Conservation (phyloP, 73 alveolate species). For the Paramecium biaurelia region DNA sequence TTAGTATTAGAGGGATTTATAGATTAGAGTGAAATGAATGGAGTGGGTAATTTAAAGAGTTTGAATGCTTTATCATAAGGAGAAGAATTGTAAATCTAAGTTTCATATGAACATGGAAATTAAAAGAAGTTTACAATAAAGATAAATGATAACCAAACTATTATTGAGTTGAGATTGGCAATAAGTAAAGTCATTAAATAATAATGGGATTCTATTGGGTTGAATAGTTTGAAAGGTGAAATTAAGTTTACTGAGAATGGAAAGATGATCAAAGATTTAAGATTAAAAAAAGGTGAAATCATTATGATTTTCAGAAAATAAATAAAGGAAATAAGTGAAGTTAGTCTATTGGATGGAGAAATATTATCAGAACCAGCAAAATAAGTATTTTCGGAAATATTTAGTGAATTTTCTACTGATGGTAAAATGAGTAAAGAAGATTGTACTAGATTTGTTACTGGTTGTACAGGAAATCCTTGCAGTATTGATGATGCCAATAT, state of each 20-base stretch:
- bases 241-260: constrained; percentile 84
- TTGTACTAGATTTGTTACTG: constrained; percentile 73
- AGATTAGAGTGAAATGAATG: constrained; percentile 80
- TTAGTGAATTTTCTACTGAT: constrained; percentile 69
- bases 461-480: constrained; percentile 82
- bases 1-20: constrained; percentile 69
- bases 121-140: constrained; percentile 70
- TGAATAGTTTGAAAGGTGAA: constrained; percentile 69
- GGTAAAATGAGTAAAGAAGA: constrained; percentile 76
- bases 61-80: constrained; percentile 66
- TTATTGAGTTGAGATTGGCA: constrained; percentile 79
- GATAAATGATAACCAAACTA: constrained; percentile 74
- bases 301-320: not conserved
- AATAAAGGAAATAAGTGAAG: constrained; percentile 50
- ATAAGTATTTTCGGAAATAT: constrained; percentile 69
- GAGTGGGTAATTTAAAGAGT: constrained; percentile 83
- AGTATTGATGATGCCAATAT: constrained; percentile 73
- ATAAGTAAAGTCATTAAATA: constrained; percentile 67
- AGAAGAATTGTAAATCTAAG: constrained; percentile 56
- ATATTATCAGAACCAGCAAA: constrained; percentile 69
- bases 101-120: constrained; percentile 62
- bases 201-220: constrained; percentile 69
- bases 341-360: not conserved
- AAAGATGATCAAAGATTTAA: constrained; percentile 78
- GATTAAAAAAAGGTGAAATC: constrained; percentile 58